Percentiles rank a stretch among this genome's conserved stretches.
These are phyloP conservation scores for Sugiyamaella xylanicola DNA, from an alignment of 1,139 yeast species.

Conservation along the genomic window DNA sequence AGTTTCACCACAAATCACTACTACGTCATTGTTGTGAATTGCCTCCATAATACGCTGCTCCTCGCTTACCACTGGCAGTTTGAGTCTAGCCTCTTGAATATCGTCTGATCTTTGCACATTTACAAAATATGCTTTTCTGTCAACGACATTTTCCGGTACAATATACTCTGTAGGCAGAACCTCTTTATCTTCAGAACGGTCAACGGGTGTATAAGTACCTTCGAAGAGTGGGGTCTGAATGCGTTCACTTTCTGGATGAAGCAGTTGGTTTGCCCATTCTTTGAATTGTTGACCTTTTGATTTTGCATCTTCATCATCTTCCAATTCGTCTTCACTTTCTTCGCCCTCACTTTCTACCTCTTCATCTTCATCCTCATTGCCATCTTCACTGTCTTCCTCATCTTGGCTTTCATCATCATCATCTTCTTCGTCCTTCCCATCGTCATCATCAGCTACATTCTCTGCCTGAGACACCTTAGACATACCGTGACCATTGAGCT, in stretches of 20 bases:
- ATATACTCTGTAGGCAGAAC: conserved; percentile 52
- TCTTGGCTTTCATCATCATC: conserved; percentile 28
- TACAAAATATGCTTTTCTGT: conserved; percentile 69
- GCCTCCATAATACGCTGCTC: conserved; percentile 97
- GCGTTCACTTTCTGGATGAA: conserved; percentile 30
- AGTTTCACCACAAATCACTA: conserved; percentile 94
- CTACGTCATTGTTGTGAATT: conserved; percentile 85
- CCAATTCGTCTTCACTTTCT: conserved; percentile 31
- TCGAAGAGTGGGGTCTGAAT: conserved; percentile 39
- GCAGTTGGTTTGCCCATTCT: conserved; percentile 55
- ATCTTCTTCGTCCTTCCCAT: conserved; percentile 3
- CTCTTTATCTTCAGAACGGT: conserved; percentile 43
- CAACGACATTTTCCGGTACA: conserved; percentile 50
- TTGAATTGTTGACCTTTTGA: conserved; percentile 52
- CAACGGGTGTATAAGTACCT: conserved; percentile 40
- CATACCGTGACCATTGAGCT: conserved; percentile 12
- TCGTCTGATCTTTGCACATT: conserved; percentile 64
- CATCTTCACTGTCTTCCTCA: conserved; percentile 25
- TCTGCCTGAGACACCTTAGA: too few relatives aligned
- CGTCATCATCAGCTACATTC: conserved; percentile 23
- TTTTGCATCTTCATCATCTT: conserved; percentile 25
- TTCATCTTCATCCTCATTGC: conserved; percentile 30
- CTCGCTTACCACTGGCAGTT: conserved; percentile 86
- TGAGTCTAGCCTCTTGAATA: conserved; percentile 65
- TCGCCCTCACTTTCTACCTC: conserved; percentile 29